phyloP scores from a whole-genome alignment of 2,329 filamentous ascomycete genomes.

The Fusarium bactridioides region DNA sequence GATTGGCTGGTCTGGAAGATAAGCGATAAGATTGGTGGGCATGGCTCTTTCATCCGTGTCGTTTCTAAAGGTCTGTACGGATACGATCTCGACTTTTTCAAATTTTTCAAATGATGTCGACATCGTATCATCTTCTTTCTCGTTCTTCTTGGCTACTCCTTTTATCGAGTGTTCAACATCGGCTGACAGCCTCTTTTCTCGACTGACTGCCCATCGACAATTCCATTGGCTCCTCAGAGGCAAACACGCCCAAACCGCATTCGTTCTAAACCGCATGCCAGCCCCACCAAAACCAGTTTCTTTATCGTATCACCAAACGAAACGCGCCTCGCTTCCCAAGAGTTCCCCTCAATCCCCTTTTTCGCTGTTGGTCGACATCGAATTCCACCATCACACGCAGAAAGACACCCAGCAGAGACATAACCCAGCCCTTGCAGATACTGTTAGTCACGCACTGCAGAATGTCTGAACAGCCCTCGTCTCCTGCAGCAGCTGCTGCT shows the following conservation, averaged over 20 bases:
- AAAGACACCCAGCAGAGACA: background rate
- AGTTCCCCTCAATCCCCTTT: background rate
- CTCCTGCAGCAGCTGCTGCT: background rate
- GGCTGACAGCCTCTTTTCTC: too few species aligned
- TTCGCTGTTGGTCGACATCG: background rate
- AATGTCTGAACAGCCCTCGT: constrained; percentile 14
- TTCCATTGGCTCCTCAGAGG: background rate
- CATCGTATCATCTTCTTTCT: too few species aligned
- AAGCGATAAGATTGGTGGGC: background rate
- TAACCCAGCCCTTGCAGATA: background rate
- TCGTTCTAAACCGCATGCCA: background rate
- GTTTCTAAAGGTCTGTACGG: too few species aligned
- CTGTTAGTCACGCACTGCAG: background rate
- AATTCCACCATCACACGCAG: background rate
- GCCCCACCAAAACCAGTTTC: background rate
- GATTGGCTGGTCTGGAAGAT: background rate
- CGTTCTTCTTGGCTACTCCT: too few species aligned
- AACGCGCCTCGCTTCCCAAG: background rate
- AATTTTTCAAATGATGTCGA: rapidly evolving
- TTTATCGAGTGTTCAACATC: too few species aligned
- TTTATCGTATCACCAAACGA: background rate
- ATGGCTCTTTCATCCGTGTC: too few species aligned
- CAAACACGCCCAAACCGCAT: background rate
- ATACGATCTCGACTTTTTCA: too few species aligned
- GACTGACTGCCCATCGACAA: background rate